A percentile compares a stretch with the other conserved stretches of the same genome.
phyloP scores from a whole-genome alignment of 2,329 filamentous ascomycete genomes.

The Sporothrix pseudoabietina region DNA sequence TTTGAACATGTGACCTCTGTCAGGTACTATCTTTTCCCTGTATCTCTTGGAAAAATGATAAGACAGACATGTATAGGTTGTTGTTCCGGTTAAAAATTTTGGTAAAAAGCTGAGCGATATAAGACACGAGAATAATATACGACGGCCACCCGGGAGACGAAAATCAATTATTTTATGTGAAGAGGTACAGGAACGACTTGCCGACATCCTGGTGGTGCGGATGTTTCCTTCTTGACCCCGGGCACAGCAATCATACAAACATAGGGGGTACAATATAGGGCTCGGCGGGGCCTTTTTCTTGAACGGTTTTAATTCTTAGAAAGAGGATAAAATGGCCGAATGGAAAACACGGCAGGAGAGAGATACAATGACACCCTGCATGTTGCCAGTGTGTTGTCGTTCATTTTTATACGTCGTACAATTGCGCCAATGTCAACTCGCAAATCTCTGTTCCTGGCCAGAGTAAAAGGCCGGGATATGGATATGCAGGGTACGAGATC shows the following conservation, averaged over 20 bases:
- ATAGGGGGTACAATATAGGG: not conserved
- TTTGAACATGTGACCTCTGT: too few relatives aligned
- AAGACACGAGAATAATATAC: too few relatives aligned
- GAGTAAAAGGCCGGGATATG: not conserved
- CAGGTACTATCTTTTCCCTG: not conserved
- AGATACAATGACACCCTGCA: not conserved
- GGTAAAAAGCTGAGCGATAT: not conserved
- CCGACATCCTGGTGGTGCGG: conserved; percentile 4
- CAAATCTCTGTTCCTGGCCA: conserved; percentile 12
- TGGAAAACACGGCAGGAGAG: not conserved
- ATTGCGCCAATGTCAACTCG: not conserved
- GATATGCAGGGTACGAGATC: not conserved
- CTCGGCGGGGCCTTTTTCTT: conserved; percentile 3
- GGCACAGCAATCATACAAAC: not conserved
- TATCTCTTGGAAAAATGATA: not conserved
- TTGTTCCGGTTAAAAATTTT: not conserved
- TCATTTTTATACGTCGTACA: not conserved
- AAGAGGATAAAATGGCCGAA: not conserved
- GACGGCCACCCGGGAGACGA: not conserved
- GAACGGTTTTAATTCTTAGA: not conserved
- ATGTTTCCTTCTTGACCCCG: not conserved
- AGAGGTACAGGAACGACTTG: not conserved
- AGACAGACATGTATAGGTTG: not conserved
- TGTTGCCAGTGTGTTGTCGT: not conserved
- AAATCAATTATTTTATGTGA: not conserved